phyloP scores from a whole-genome alignment of 2,329 filamentous ascomycete species.

The Cladosporium sp. region DNA sequence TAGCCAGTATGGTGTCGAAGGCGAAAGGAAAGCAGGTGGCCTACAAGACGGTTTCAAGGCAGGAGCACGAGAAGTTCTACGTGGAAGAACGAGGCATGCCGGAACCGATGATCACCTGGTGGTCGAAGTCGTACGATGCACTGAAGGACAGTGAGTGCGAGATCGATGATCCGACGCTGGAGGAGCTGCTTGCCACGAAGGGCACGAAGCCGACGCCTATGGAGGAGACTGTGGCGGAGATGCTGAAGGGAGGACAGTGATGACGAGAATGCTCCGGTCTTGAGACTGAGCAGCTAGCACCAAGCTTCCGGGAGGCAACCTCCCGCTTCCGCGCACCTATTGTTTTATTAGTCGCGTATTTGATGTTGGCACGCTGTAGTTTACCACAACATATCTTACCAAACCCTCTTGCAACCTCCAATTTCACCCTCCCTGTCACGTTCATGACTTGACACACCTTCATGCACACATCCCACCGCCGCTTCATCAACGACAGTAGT shows the following conservation, averaged over 20 bases:
- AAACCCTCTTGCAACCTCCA: background rate
- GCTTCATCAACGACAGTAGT: background rate
- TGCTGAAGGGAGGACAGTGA: conserved; percentile 34
- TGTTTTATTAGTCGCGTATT: background rate
- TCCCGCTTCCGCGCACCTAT: background rate
- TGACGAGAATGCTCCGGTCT: background rate
- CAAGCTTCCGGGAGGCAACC: background rate
- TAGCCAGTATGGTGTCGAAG: conserved; percentile 34
- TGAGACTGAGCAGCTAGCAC: background rate
- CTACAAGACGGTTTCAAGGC: conserved; percentile 41
- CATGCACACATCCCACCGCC: background rate
- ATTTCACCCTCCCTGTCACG: background rate
- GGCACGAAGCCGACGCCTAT: conserved; percentile 41
- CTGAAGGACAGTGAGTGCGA: conserved; percentile 46
- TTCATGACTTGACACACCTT: background rate
- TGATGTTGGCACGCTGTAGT: background rate
- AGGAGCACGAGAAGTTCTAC: conserved; percentile 48
- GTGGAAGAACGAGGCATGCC: conserved; percentile 41
- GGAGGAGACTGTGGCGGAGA: conserved; percentile 45
- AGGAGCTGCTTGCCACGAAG: conserved; percentile 41
- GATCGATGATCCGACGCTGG: conserved; percentile 46
- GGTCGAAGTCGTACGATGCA: conserved; percentile 50
- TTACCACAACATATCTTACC: background rate
- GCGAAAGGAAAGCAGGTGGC: conserved; percentile 34
- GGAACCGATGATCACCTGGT: conserved; percentile 47